Evolutionary conservation across 2,329 filamentous ascomycete genomes (phyloP).

Genomic region (Eutypa lata): DNA sequence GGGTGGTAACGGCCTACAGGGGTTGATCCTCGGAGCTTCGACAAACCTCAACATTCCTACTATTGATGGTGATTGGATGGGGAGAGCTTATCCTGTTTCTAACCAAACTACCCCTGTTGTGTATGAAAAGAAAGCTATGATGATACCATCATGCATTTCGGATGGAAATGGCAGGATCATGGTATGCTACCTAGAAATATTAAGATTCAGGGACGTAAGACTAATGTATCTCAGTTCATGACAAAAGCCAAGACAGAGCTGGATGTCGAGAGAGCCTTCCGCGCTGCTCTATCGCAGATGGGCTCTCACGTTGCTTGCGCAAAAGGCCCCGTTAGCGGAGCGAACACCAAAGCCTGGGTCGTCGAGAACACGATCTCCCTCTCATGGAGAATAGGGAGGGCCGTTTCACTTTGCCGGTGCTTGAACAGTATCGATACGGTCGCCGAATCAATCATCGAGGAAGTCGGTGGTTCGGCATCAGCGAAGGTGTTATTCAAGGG

Average conservation of each 20-base stretch:
- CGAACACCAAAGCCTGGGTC: conserved; percentile 43
- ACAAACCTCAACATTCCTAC: conserved; percentile 45
- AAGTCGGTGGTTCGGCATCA: conserved; percentile 47
- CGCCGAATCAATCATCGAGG: conserved; percentile 52
- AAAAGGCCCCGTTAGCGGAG: conserved; percentile 41
- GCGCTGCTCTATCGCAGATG: conserved; percentile 47
- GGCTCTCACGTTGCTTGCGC: conserved; percentile 47
- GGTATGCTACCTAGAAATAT: conserved; percentile 12
- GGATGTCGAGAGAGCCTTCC: conserved; percentile 42
- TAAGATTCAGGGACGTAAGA: too few relatives aligned
- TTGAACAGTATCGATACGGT: conserved; percentile 47
- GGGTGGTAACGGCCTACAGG: conserved; percentile 59
- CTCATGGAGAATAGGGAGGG: conserved; percentile 55
- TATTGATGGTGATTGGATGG: conserved; percentile 53
- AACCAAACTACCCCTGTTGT: conserved; percentile 47
- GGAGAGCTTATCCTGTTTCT: conserved; percentile 45
- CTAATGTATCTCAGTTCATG: conserved; percentile 27
- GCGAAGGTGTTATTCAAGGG: conserved; percentile 56
- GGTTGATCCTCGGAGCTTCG: conserved; percentile 50
- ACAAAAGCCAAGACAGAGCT: conserved; percentile 40
- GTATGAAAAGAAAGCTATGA: conserved; percentile 7
- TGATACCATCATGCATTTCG: conserved; percentile 4
- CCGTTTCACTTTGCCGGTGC: conserved; percentile 46
- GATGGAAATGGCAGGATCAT: conserved; percentile 42
- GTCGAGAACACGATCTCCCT: conserved; percentile 48